Percentiles rank a stretch among this genome's conserved stretches.
These are phyloP conservation scores for Botrytis deweyae DNA, from an alignment of 2,329 filamentous ascomycete species.

Conservation along the genomic window DNA sequence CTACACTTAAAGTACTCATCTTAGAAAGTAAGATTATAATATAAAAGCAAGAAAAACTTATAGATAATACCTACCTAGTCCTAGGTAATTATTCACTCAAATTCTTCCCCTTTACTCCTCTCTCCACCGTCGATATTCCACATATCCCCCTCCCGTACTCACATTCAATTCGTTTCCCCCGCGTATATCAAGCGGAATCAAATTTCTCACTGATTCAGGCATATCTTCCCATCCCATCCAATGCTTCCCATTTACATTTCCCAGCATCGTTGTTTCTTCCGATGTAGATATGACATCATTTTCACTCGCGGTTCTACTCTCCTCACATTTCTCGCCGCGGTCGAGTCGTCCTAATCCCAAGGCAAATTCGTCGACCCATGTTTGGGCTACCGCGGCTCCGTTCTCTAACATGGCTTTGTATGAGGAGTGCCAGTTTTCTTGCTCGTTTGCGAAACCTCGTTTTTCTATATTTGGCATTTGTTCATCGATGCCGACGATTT, in stretches of 20 bases:
- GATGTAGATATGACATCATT: not conserved
- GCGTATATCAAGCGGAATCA: not conserved
- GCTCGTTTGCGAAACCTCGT: not conserved
- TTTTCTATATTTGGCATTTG: not conserved
- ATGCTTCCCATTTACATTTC: not conserved
- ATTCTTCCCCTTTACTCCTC: not conserved
- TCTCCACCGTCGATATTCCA: not conserved
- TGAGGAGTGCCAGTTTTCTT: no score
- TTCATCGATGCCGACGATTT: constrained; percentile 66
- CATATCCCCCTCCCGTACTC: not conserved
- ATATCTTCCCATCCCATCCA: not conserved
- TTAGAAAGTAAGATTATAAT: no score
- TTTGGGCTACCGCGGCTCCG: not conserved
- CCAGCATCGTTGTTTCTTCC: no score
- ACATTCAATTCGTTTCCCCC: not conserved
- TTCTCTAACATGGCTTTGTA: not conserved
- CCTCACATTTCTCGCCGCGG: not conserved
- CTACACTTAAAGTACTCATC: no score
- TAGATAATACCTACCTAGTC: no score
- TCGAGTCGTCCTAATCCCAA: not conserved
- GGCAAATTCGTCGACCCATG: not conserved
- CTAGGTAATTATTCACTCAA: not conserved
- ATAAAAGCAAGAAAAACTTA: not conserved
- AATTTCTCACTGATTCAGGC: not conserved
- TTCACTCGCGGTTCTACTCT: not conserved